phyloP scores from a whole-genome alignment of 2,329 filamentous ascomycete species.

The Cryphonectria radicalis region DNA sequence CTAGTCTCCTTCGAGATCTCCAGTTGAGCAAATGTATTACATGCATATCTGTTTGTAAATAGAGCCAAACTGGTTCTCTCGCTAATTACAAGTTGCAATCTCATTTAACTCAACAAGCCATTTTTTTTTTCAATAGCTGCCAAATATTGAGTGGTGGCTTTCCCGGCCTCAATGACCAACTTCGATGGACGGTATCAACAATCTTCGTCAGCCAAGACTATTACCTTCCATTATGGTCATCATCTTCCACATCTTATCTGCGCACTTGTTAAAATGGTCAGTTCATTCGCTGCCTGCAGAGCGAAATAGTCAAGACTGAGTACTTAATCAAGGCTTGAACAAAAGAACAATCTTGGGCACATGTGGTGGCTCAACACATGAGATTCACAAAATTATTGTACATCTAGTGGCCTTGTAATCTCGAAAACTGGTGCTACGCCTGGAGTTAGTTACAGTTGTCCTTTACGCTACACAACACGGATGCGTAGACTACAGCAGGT shows the following conservation, averaged over 20 bases:
- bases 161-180: neutral
- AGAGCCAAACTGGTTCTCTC: neutral
- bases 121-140: neutral
- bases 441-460: neutral
- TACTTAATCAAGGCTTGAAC: neutral
- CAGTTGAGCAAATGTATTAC: neutral
- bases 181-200: neutral
- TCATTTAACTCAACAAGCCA: neutral
- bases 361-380: neutral
- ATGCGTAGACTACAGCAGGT: neutral
- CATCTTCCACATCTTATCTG: neutral
- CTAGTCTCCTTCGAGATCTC: neutral
- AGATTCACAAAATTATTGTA: neutral
- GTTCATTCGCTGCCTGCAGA: neutral
- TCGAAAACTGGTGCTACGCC: neutral
- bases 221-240: neutral
- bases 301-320: neutral
- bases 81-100: neutral
- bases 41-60: neutral
- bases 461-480: neutral
- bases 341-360: neutral
- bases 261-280: neutral
- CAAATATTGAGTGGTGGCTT: neutral
- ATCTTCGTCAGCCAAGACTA: neutral
- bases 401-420: neutral